Percentiles rank a stretch among this genome's conserved stretches.
Conservation (phyloP, 768 basidiomycete species). For the Sporobolomyces pararoseus region DNA sequence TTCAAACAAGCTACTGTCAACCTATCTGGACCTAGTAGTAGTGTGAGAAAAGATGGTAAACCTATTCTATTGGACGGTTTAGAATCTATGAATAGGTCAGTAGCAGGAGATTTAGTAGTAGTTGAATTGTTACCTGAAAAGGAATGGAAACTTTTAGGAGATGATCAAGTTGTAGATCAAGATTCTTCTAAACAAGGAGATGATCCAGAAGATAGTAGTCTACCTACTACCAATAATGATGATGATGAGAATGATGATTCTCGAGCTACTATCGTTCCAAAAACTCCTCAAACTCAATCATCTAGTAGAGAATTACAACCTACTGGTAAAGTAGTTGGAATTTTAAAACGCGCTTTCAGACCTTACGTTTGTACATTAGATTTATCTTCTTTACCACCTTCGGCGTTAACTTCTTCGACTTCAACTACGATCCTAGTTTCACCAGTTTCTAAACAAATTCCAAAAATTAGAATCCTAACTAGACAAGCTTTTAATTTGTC, state of each 20-base stretch:
- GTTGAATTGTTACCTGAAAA: slow-evolving; percentile 79
- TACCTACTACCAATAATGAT: no score
- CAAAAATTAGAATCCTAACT: slow-evolving; percentile 88
- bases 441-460: slow-evolving; percentile 83
- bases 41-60: no score
- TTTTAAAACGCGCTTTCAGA: slow-evolving; percentile 93
- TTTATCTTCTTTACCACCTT: slow-evolving; percentile 74
- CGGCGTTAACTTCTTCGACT: slow-evolving; percentile 70
- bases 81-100: slow-evolving; percentile 91
- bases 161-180: slow-evolving; percentile 77
- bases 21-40: neutral
- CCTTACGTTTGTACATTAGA: slow-evolving; percentile 96
- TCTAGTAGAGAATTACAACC: slow-evolving; percentile 79
- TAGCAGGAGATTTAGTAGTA: slow-evolving; percentile 87
- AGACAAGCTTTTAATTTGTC: slow-evolving; percentile 85
- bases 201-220: neutral
- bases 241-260: no score
- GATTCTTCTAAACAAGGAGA: slow-evolving; percentile 64
- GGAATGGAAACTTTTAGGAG: slow-evolving; percentile 87
- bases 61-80: slow-evolving; percentile 79
- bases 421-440: slow-evolving; percentile 79
- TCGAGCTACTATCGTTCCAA: neutral
- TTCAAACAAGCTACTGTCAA: slow-evolving; percentile 71
- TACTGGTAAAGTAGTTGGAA: slow-evolving; percentile 83
- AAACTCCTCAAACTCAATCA: slow-evolving; percentile 47